phyloP scores from a whole-genome alignment of 2,329 filamentous ascomycete species.

The Calonectria hongkongensis region DNA sequence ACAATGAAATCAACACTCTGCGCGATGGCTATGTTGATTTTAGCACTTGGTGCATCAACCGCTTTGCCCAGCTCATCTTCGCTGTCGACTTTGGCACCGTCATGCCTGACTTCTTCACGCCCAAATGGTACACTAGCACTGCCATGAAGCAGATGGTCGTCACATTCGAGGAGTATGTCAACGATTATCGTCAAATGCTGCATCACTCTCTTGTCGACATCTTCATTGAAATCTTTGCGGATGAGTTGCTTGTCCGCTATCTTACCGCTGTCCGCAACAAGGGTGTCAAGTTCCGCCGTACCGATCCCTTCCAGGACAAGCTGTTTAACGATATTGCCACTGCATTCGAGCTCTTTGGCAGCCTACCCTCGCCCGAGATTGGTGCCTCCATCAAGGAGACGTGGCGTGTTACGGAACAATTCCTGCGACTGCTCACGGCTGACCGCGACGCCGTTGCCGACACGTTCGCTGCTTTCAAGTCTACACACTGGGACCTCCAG shows the following conservation, averaged over 20 bases:
- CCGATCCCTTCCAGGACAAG: slow-evolving; percentile 93
- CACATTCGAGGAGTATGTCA: slow-evolving; percentile 95
- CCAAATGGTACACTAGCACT: slow-evolving; percentile 89
- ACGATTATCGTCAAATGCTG: slow-evolving; percentile 88
- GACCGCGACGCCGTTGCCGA: slow-evolving; percentile 84
- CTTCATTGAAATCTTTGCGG: slow-evolving; percentile 93
- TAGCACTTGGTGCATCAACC: slow-evolving; percentile 91
- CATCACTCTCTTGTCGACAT: slow-evolving; percentile 93
- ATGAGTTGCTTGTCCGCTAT: slow-evolving; percentile 92
- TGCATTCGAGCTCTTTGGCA: slow-evolving; percentile 91
- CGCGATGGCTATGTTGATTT: slow-evolving; percentile 96
- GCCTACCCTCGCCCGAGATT: slow-evolving; percentile 82
- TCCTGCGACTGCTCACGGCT: slow-evolving; percentile 85
- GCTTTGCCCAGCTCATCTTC: slow-evolving; percentile 92
- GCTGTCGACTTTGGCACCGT: slow-evolving; percentile 90
- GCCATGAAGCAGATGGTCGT: slow-evolving; percentile 95
- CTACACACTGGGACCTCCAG: slow-evolving; percentile 93
- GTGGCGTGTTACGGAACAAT: slow-evolving; percentile 92
- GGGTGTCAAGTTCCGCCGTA: slow-evolving; percentile 89
- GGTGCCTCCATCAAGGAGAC: slow-evolving; percentile 86
- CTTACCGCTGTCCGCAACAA: slow-evolving; percentile 91
- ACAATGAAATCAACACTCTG: slow-evolving; percentile 82
- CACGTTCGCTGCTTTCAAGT: slow-evolving; percentile 89
- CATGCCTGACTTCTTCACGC: slow-evolving; percentile 92
- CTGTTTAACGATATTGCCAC: slow-evolving; percentile 94